Conservation (phyloP, 495 filamentous ascomycete genomes). For the Lepidopterella palustris region DNA sequence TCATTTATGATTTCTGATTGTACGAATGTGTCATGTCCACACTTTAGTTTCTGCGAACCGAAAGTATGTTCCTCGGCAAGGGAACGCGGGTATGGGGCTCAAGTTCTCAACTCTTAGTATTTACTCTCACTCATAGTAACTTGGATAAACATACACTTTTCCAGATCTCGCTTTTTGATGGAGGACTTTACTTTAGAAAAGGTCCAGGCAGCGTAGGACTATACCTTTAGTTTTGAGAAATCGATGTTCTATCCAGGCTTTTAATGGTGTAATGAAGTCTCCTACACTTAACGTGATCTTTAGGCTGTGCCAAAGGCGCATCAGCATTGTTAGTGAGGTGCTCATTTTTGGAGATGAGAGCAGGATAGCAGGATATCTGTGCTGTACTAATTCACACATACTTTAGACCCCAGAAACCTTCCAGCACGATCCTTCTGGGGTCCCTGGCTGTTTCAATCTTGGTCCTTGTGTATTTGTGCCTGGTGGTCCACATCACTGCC, state of each 20-base stretch:
- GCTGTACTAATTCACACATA: not conserved
- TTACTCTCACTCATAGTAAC: not conserved
- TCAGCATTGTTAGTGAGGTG: not conserved
- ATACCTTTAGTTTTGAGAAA: not conserved
- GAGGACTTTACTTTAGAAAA: not conserved
- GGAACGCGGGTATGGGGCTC: not conserved
- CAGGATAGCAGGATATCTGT: not conserved
- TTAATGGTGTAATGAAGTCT: not conserved
- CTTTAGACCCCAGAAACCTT: not conserved
- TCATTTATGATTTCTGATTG: not conserved
- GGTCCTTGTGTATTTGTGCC: not conserved
- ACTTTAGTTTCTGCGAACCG: not conserved
- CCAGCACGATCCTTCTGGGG: not conserved
- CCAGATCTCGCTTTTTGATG: not conserved
- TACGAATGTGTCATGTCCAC: not conserved
- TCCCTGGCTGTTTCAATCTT: not conserved
- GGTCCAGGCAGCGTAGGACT: not conserved
- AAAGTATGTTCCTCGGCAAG: not conserved
- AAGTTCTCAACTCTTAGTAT: not conserved
- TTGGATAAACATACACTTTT: not conserved
- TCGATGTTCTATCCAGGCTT: not conserved
- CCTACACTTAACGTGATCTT: not conserved
- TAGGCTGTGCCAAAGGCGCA: constrained; percentile 2
- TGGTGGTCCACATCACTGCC: not conserved
- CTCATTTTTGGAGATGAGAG: not conserved